phyloP scores from a whole-genome alignment of 805 yeast species.

The Tetrapisispora namnaoensis region DNA sequence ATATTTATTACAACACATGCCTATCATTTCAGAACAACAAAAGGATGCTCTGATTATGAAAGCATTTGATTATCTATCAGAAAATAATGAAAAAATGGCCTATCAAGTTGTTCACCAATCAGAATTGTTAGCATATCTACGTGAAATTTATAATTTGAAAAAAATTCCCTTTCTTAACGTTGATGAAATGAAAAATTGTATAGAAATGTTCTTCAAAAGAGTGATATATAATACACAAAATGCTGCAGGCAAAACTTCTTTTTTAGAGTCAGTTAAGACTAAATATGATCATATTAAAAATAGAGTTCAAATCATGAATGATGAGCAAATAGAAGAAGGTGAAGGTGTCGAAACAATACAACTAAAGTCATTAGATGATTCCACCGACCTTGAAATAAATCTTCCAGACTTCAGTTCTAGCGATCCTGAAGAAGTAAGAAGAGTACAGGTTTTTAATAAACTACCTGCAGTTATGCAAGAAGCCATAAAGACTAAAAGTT shows the following conservation, averaged over 20 bases:
- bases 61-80: constrained; percentile 75
- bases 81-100: constrained; percentile 36
- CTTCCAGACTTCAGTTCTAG: constrained; percentile 51
- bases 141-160: constrained; percentile 32
- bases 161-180: constrained; percentile 27
- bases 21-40: constrained; percentile 70
- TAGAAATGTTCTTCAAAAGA: constrained; percentile 59
- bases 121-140: constrained; percentile 63
- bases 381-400: constrained; percentile 59
- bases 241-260: constrained; percentile 61
- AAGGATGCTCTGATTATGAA: constrained; percentile 89
- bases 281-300: constrained; percentile 65
- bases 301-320: constrained; percentile 58
- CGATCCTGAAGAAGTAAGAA: constrained; percentile 34
- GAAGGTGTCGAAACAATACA: constrained; percentile 76
- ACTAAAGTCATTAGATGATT: constrained; percentile 78
- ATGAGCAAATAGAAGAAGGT: constrained; percentile 38
- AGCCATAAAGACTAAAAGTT: constrained; percentile 61
- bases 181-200: constrained; percentile 33
- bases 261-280: constrained; percentile 59
- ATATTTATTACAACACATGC: constrained; percentile 48
- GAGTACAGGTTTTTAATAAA: constrained; percentile 46
- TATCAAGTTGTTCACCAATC: constrained; percentile 71
- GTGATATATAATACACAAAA: constrained; percentile 31
- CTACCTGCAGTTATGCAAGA: constrained; percentile 54